Percentiles rank a stretch among this genome's conserved stretches.
phyloP scores from a whole-genome alignment of 2,329 filamentous ascomycete genomes.

The Neopestalotiopsis sp. region DNA sequence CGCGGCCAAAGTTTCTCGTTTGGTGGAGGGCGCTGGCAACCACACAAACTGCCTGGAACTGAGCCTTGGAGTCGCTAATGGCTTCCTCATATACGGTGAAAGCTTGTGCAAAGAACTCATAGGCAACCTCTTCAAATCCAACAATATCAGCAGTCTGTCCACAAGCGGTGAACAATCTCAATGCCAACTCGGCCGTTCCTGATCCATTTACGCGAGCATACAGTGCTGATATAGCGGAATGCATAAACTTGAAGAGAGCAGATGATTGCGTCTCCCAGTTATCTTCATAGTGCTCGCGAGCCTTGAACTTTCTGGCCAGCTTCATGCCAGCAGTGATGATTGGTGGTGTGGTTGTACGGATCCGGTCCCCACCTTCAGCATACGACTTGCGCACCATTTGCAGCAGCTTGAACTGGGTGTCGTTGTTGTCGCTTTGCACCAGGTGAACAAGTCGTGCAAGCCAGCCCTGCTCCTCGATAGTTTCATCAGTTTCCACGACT shows the following conservation, averaged over 20 bases:
- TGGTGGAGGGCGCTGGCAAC: slow-evolving; percentile 89
- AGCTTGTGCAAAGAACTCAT: slow-evolving; percentile 97
- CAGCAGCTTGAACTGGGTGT: slow-evolving; percentile 91
- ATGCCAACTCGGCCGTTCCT: slow-evolving; percentile 83
- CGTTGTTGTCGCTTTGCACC: slow-evolving; percentile 82
- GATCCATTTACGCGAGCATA: slow-evolving; percentile 82
- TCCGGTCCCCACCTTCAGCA: slow-evolving; percentile 89
- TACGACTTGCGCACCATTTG: slow-evolving; percentile 89
- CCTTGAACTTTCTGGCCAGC: slow-evolving; percentile 86
- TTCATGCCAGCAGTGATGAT: slow-evolving; percentile 90
- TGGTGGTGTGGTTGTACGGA: slow-evolving; percentile 93
- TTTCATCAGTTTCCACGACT: slow-evolving; percentile 88
- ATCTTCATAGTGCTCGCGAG: slow-evolving; percentile 80
- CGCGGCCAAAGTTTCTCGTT: slow-evolving; percentile 88
- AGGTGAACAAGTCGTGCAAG: slow-evolving; percentile 91
- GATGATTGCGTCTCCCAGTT: slow-evolving; percentile 71
- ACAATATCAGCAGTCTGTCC: slow-evolving; percentile 92
- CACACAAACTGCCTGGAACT: slow-evolving; percentile 97
- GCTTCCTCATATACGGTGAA: slow-evolving; percentile 98
- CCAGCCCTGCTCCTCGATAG: slow-evolving; percentile 97
- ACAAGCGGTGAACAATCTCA: slow-evolving; percentile 89
- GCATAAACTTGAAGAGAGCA: slow-evolving; percentile 93
- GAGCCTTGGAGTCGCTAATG: slow-evolving; percentile 92
- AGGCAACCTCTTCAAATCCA: slow-evolving; percentile 92
- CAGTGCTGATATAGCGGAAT: slow-evolving; percentile 83